phyloP scores from a whole-genome alignment of 1,284 basidiomycete species.

The Mycena citricolor region DNA sequence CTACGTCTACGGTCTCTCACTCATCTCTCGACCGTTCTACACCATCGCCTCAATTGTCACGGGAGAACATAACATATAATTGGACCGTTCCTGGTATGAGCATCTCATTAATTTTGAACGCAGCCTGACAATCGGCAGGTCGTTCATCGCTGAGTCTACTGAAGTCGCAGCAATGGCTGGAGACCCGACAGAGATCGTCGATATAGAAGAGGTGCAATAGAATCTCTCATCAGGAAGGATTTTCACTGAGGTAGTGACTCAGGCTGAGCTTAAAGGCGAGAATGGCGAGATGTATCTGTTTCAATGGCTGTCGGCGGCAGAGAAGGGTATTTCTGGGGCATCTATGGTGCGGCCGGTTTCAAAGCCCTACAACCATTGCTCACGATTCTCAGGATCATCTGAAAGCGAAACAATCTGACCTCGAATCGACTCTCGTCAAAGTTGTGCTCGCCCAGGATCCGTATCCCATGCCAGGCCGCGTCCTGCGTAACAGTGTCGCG shows the following conservation, averaged over 20 bases:
- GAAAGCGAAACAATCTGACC: slow-evolving; percentile 58
- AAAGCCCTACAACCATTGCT: slow-evolving; percentile 13
- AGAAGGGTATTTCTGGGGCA: slow-evolving; percentile 54
- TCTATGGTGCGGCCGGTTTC: slow-evolving; percentile 42
- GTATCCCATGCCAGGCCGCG: slow-evolving; percentile 82
- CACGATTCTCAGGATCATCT: slow-evolving; percentile 52
- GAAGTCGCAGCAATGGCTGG: no score
- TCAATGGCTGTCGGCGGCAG: slow-evolving; percentile 75
- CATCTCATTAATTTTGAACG: no score
- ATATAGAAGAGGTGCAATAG: slow-evolving; percentile 20
- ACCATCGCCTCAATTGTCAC: no score
- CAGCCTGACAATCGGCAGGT: no score
- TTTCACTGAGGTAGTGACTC: slow-evolving; percentile 1
- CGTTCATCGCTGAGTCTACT: no score
- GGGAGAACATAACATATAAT: no score
- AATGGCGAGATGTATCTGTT: slow-evolving; percentile 81
- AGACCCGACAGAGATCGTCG: slow-evolving; percentile 14
- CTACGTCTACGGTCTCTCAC: no score
- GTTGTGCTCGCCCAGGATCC: slow-evolving; percentile 58
- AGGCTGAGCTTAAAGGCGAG: slow-evolving; percentile 73
- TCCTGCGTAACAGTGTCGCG: slow-evolving; percentile 77
- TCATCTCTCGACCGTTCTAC: no score
- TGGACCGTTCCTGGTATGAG: no score
- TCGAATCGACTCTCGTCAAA: slow-evolving; percentile 67
- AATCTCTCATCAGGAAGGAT: neutral